Evolutionary conservation across 2,329 filamentous ascomycete species (phyloP).

Genomic region (Incumbomyces delicatus): DNA sequence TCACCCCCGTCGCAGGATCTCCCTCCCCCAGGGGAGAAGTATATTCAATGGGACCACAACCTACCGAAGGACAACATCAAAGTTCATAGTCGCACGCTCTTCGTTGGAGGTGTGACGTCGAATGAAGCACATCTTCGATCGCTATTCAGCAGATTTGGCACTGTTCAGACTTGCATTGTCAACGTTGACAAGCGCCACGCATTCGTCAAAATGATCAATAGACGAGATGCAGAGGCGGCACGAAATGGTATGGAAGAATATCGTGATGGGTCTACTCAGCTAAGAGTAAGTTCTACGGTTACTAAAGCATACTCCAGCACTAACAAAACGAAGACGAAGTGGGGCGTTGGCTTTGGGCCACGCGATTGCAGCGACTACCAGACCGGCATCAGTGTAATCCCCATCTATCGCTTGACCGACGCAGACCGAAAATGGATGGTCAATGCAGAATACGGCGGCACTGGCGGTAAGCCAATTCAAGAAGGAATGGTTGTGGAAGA

Average conservation of each 20-base stretch:
- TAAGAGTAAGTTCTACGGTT: conserved; percentile 49
- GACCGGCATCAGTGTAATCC: conserved; percentile 85
- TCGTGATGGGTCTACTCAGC: conserved; percentile 60
- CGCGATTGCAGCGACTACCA: conserved; percentile 95
- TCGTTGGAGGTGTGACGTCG: conserved; percentile 87
- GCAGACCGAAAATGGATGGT: conserved; percentile 97
- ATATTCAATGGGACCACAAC: conserved; percentile 66
- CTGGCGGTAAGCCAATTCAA: conserved; percentile 71
- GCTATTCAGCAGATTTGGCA: conserved; percentile 72
- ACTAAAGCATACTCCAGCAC: conserved; percentile 7
- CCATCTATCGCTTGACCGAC: conserved; percentile 84
- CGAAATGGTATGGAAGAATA: conserved; percentile 80
- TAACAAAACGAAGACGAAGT: conserved; percentile 60
- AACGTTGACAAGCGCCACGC: conserved; percentile 97
- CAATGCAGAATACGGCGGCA: conserved; percentile 86
- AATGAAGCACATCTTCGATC: conserved; percentile 71
- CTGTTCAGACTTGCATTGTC: conserved; percentile 94
- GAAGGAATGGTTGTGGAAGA: conserved; percentile 85
- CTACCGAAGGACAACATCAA: conserved; percentile 73
- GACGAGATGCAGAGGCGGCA: conserved; percentile 70
- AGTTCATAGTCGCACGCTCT: conserved; percentile 87
- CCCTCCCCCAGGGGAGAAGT: conserved; percentile 53
- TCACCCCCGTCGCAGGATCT: conserved; percentile 44
- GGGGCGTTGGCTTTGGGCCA: conserved; percentile 95
- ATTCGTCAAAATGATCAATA: conserved; percentile 96